These are phyloP conservation scores for Cnidoscolus chayamansa DNA, from an alignment of 441 rosid species.

Conservation along the genomic window DNA sequence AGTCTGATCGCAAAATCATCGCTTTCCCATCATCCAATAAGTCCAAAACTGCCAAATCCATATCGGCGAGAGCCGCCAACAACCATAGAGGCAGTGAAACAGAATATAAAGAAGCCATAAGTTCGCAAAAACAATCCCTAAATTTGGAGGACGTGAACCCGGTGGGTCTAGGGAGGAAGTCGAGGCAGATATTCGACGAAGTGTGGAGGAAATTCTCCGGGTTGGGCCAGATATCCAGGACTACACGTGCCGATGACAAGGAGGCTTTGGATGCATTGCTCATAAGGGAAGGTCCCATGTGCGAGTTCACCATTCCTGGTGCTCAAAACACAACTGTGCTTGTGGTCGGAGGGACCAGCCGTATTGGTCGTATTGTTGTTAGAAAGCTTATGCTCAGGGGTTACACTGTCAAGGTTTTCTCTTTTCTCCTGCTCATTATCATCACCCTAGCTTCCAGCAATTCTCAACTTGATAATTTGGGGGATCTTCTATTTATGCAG, in stretches of 20 bases:
- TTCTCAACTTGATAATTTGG: no score
- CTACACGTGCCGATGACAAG: conserved; percentile 59
- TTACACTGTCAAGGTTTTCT: conserved; percentile 72
- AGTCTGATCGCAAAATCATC: not conserved
- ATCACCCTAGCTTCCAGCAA: no score
- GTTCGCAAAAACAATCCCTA: conserved; percentile 34
- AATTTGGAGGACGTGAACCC: conserved; percentile 86
- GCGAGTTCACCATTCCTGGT: conserved; percentile 88
- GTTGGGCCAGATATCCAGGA: conserved; percentile 89
- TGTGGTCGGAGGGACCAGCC: conserved; percentile 91
- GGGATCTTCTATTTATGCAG: conserved; percentile 21
- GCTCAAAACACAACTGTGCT: conserved; percentile 90
- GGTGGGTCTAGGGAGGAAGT: conserved; percentile 80
- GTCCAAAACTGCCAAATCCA: not conserved
- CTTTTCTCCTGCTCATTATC: not conserved
- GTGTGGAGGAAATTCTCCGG: conserved; percentile 98
- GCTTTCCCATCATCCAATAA: not conserved
- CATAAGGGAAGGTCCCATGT: conserved; percentile 83
- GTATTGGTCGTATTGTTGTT: conserved; percentile 87
- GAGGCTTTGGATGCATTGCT: conserved; percentile 68
- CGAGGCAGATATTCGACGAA: conserved; percentile 84
- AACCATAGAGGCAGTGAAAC: conserved; percentile 3
- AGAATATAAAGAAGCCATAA: conserved; percentile 15
- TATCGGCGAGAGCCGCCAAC: conserved; percentile 14
- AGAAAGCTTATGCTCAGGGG: conserved; percentile 97